Base-by-base conservation (phyloP, 495 filamentous ascomycete species). In the Trichoderma reesei region DNA sequence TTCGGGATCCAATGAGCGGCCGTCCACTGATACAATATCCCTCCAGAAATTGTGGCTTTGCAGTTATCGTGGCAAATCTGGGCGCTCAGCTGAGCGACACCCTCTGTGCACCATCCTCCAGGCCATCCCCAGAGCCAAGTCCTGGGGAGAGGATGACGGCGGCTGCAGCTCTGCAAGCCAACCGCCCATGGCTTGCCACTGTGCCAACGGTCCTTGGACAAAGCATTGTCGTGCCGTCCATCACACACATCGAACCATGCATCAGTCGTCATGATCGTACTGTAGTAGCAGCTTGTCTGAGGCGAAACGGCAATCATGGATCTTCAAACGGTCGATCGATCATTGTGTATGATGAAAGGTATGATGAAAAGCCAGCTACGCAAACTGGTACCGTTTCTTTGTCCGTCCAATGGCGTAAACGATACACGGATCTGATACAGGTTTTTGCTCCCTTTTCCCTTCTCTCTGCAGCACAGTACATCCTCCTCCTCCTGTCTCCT, bases 291-390 rank as follows among this genome's bases (percentile, higher is more conserved):
- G 9, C 34, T 34, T 33, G 14, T 3, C 11, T 56, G 51, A 56
- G 51, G 51, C 51, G 26, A 56, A 56, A 56, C 51, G 34, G 51
- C 31, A n/a, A 56, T 20, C 51, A 56, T 56, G 51, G 51, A 56
- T 56, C 51, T 36, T 56, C 51, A 56, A 34, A 34, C 51, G 51
- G 31, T 6, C 38, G 42, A 46, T 31, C 8, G 26, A 56, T 34
- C 51, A 31, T 5, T 56, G 20, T 26, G 20, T 20, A 11, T 39
- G 4, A 33, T 18, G 44, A 46, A n/a, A 46, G 42, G 42, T 16
- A 42, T n/a, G 14, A 13, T n/a, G n/a, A 5, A 13, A 44, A 44
- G n/a, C 41, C 14, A 41, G 5, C 41, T 16, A n/a, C 11, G n/a
- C 41, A 44, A n/a, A 44, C 14, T n/a, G n/a, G 13, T 44, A 44